Base-by-base conservation (phyloP, 2,329 filamentous ascomycete genomes). In the Xylaria digitata region DNA sequence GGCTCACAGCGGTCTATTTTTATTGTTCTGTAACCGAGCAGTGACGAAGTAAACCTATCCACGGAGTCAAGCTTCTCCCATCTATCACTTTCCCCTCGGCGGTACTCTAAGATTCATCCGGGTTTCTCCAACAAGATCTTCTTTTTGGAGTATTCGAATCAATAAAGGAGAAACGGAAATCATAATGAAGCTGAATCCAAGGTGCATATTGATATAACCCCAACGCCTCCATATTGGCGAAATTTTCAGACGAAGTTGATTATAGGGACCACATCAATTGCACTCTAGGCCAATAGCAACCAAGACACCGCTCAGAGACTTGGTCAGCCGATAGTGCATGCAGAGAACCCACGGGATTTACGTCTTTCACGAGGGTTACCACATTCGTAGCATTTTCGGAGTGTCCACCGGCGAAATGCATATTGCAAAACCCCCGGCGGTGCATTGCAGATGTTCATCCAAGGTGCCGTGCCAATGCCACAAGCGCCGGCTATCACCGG, bases 381-480 rank as follows among this genome's bases (percentile, higher is more conserved):
- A 46, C 1, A 54, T 63, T 52, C 61, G 68, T 70, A 58, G 65
- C 48, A 54, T 63, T 69, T 52, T 69, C 59, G 66, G 60, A 50
- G 57, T 61, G 32, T 66, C 49, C 58, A 70, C 55, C 21, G 68
- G 58, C 43, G 56, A 62, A 68, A 55, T 61, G 62, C 61, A 70
- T 34, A 70, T 69, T 53, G 50, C 46, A 17, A 65, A 66, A 62
- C 56, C 50, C 50, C 71, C 65, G 68, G 56, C 49, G 70, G 70
- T 71, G 62, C 69, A 73, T 48, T 67, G 71, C 73, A 61, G 68
- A 53, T 66, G 69, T n/a, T 40, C 52, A 34, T 32, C 45, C 8
- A 53, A 45, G 21, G 17, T 53, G 48, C 37, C 48, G 48, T 52
- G 58, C 23, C 58, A 61, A 13, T 23, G 17, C n/a, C 30, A 26